Evolutionary conservation across 306 rosid species (phyloP), one percentile per base, ranked within the genome.

Genomic region (Herpetospermum pedunculosum): DNA sequence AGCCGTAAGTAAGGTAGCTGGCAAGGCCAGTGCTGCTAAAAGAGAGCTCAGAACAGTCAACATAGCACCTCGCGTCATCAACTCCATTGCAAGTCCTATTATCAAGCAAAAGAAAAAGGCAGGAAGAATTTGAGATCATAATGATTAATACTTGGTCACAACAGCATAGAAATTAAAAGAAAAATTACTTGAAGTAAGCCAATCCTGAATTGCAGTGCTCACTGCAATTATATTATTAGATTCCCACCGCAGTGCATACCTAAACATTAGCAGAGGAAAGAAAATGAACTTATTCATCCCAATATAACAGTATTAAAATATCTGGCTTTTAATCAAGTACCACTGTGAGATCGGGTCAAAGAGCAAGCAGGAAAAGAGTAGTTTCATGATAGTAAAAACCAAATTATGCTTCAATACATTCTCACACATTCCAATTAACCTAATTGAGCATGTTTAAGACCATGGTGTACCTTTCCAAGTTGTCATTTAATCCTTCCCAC

Each of bases 401-500:
- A 67, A 67, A 67, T 14, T 76, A 49, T 75, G 40, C 40, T 57
- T 73, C 30, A 11, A 58, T 18, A 48, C 48, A 38, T 35, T 72
- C 41, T 46, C 73, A 46, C 38, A 26, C 16, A 21, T 19, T 40
- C 29, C 35, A 67, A 41, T 6, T 40, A 23, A 41, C 50, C 72
- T 13, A 68, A 25, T 28, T 68, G 54, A 54, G 18, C 44, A 77
- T 40, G 67, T 72, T 75, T 76, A 8, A 81, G 78, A 53, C 62
- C 40, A 50, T 32, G 28, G 14, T 9, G 37, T 77, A 93, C 98
- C 98, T 89, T 80, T 93, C 97, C 76, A 79, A 80, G 79, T 89
- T 89, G 79, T 76, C 84, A 52, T 37, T 53, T 28, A 74, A 79
- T 65, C 88, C 94, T 73, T 87, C 96, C 98, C 98, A 93, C 57